Percentiles rank a stretch among this genome's conserved stretches.
phyloP scores from a whole-genome alignment of 208 protist genomes.

The Naegleria lovaniensis region DNA sequence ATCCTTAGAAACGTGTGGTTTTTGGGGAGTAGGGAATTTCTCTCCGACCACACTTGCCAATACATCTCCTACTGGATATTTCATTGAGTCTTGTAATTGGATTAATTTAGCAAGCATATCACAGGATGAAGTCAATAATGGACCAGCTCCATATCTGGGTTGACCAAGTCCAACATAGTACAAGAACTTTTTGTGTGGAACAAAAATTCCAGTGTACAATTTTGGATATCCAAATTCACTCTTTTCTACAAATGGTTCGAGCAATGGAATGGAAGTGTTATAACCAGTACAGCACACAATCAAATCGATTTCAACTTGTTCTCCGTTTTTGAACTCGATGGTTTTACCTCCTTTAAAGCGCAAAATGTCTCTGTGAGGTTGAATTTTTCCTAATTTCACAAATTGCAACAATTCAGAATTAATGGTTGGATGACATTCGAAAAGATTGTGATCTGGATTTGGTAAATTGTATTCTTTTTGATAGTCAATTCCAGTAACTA shows the following conservation, averaged over 20 bases:
- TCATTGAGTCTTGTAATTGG: background rate
- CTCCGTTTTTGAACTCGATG: constrained; percentile 29
- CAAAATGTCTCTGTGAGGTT: constrained; percentile 27
- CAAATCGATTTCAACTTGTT: constrained; percentile 26
- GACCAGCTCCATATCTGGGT: constrained; percentile 2
- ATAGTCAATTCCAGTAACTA: constrained; percentile 12
- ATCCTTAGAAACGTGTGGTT: background rate
- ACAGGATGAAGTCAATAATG: background rate
- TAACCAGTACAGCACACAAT: constrained; percentile 37
- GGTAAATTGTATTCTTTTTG: constrained; percentile 31
- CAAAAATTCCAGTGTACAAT: background rate
- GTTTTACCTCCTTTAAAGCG: constrained; percentile 20
- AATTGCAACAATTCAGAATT: constrained; percentile 38
- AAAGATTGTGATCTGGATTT: constrained; percentile 35
- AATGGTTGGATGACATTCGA: constrained; percentile 37
- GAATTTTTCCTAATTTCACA: constrained; percentile 34
- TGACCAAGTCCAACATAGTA: background rate
- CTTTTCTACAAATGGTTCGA: background rate
- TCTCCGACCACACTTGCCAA: background rate
- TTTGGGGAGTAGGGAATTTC: background rate
- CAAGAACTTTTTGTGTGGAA: background rate
- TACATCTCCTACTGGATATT: background rate
- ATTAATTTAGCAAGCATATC: background rate
- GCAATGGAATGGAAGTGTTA: constrained; percentile 7
- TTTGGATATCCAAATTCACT: background rate